Conservation (phyloP, 2,329 filamentous ascomycete species). For the Sporothrix globosa region DNA sequence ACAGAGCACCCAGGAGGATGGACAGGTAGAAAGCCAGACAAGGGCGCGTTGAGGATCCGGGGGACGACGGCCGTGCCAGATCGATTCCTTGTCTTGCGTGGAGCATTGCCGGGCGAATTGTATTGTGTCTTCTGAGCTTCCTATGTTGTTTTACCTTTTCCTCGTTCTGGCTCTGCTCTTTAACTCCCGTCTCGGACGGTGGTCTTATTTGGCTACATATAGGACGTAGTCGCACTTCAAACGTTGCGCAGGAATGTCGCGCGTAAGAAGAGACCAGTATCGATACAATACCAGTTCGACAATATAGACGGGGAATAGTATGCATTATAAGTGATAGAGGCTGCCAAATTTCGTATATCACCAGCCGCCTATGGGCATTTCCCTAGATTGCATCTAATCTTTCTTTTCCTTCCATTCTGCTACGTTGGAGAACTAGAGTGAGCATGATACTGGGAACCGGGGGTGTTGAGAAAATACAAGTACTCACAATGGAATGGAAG, state of each 20-base stretch:
- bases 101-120: constrained; percentile 16
- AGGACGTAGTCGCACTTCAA: background rate
- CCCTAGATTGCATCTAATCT: constrained; percentile 16
- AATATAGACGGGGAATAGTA: background rate
- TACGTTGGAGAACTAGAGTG: background rate
- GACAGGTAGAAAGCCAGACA: constrained; percentile 14
- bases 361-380: background rate
- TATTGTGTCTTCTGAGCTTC: background rate
- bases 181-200: background rate
- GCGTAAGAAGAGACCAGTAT: background rate
- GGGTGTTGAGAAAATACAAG: background rate
- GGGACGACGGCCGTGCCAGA: constrained; percentile 29
- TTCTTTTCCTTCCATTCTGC: background rate
- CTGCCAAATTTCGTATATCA: constrained; percentile 1
- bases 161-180: background rate
- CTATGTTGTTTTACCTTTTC: background rate
- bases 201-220: background rate
- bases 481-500: constrained; percentile 1
- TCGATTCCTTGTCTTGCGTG: constrained; percentile 20
- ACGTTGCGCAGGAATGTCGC: background rate
- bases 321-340: background rate
- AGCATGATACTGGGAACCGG: background rate
- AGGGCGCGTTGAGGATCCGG: constrained; percentile 22
- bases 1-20: background rate
- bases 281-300: background rate